Evolutionary conservation across 345 rosid species (phyloP), one percentile per base, ranked within the genome.

Genomic region (Erysimum cheiranthoides): DNA sequence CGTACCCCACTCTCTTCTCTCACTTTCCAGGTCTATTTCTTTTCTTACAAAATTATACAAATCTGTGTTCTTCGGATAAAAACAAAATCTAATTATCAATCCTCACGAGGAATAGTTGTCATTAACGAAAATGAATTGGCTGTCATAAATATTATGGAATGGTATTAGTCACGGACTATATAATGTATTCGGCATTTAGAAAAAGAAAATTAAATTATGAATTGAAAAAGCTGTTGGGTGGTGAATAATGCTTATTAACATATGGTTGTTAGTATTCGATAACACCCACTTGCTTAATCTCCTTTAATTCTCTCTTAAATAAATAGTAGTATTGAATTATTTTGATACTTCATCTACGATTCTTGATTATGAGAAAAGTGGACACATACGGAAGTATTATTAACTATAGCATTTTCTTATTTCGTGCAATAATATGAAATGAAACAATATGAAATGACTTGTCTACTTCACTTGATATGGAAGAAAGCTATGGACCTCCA

Each of bases 1-100:
- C 71, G 62, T 52, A 83, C 78, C 69, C 82, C 96, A 10, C 70
- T 93, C 68, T 82, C 92, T 36, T 75, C 87, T 53, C 84, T 90
- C 61, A 77, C 80, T 80, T 94, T 94, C 72, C 73, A 85, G 92
- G 98, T 94, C 70, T 70, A 18, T 75, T 9, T 25, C 5, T 40
- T 39, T 51, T 31, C 61, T 58, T 67, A 34, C 21, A 2, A 39
- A 66, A n/a, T 6, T 60, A 14, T n/a, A 9, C 17, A 39, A 67
- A 49, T 38, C 9, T 40, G 0, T 76, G 10, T 61, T 32, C 52
- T 59, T 67, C 8, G 54, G 68, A 51, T 76, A 69, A 16, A 61
- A 30, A 65, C 68, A 77, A 77, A 77, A 28, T 52, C 38, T 64
- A 71, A 56, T 56, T 70, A 63, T 47, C 45, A 70, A 63, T 57